Conservation (phyloP, 176 grass and related monocot species). For the Musa troglodytarum region DNA sequence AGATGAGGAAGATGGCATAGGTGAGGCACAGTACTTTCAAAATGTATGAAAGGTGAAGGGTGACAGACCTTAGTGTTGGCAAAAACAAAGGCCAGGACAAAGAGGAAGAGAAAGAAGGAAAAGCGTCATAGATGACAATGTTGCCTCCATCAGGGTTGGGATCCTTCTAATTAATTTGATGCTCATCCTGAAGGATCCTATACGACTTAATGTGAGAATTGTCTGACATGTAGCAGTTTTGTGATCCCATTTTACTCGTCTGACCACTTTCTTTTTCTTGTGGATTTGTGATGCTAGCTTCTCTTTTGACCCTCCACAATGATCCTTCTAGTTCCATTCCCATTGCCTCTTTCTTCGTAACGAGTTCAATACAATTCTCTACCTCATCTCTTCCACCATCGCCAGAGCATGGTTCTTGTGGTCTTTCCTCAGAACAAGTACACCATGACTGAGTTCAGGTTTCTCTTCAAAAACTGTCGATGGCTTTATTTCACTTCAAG, state of each 20-base stretch:
- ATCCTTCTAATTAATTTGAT: not conserved
- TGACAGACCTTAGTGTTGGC: conserved; percentile 53
- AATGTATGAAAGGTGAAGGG: conserved; percentile 85
- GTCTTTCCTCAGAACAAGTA: not conserved
- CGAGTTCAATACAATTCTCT: too few species aligned
- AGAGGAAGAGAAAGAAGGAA: conserved; percentile 26
- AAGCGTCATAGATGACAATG: not conserved
- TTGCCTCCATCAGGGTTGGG: not conserved
- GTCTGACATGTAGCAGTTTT: not conserved
- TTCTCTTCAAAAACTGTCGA: too few species aligned
- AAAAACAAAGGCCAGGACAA: conserved; percentile 41
- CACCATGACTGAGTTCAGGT: too few species aligned
- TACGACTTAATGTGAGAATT: not conserved
- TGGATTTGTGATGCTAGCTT: not conserved
- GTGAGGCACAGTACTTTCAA: conserved; percentile 86
- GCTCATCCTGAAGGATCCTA: not conserved
- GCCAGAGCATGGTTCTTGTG: not conserved
- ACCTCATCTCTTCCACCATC: not conserved
- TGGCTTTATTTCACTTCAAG: too few species aligned
- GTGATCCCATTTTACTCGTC: not conserved
- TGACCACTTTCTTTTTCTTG: not conserved
- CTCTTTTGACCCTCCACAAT: not conserved
- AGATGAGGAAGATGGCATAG: conserved; percentile 70
- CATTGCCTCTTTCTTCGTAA: too few species aligned
- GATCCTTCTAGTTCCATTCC: too few species aligned